Percentiles rank a stretch among this genome's conserved stretches.
Conservation (phyloP, 2,329 filamentous ascomycete genomes). For the Verticillium nonalfalfae region DNA sequence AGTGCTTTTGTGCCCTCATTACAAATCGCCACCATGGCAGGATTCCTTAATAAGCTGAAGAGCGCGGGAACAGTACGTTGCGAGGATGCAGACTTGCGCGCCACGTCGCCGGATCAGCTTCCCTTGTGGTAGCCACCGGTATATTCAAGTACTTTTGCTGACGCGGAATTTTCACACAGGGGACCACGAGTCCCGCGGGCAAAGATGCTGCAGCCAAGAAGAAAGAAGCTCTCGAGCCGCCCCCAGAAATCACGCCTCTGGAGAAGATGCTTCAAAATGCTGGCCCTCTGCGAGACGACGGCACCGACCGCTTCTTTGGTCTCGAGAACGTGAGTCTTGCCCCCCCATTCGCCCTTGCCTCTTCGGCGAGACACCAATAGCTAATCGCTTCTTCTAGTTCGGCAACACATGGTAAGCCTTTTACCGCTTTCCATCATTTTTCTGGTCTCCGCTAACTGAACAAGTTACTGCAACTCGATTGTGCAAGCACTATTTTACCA, state of each 20-base stretch:
- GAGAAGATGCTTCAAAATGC: conserved; percentile 76
- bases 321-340: conserved; percentile 80
- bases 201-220: conserved; percentile 46
- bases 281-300: conserved; percentile 75
- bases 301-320: conserved; percentile 96
- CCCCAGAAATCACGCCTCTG: conserved; percentile 54
- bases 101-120: not conserved
- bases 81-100: not conserved
- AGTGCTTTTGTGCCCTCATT: not conserved
- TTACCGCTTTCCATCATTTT: not conserved
- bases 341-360: conserved; percentile 5
- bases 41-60: conserved; percentile 55
- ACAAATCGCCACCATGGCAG: conserved; percentile 38
- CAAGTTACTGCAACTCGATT: conserved; percentile 96
- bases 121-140: not conserved
- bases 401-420: conserved; percentile 84
- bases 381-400: conserved; percentile 52
- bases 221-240: conserved; percentile 52
- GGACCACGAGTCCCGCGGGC: conserved; percentile 30
- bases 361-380: conserved; percentile 25
- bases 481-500: conserved; percentile 97
- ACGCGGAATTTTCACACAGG: conserved; percentile 33
- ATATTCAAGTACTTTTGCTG: conserved; percentile 8
- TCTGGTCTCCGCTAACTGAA: not conserved
- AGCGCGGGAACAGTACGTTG: conserved; percentile 45